Base-by-base conservation (phyloP, 2,329 filamentous ascomycete species). In the Cladosporium austrohemisphaericum region DNA sequence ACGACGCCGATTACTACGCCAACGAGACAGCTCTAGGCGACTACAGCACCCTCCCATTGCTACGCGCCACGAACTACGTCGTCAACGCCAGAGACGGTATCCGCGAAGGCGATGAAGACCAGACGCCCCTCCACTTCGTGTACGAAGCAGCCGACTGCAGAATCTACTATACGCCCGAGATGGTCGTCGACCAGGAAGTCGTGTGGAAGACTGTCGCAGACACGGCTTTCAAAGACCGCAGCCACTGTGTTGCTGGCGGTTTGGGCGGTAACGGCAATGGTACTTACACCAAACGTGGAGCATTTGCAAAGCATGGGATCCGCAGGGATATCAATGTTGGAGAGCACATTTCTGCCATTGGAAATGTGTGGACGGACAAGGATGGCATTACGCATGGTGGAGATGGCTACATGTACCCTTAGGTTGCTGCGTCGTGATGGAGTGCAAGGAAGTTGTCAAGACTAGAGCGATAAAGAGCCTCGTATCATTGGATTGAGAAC, bases 131-230 rank as follows among this genome's bases (percentile, higher is more conserved):
- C 13, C 76, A 79, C 54, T 79, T 71, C 52, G 61, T 75, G 1
- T 69, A 69, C 37, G 73, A 78, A 60, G 63, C 71, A 19, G 65
- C 71, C 1, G 75, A 77, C 57, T 79, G 76, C 59, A 68, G 76
- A 13, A 69, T 79, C 20, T 77, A 71, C 62, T 78, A 74, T 65
- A 77, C 75, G 2, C 66, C 67, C 26, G 67, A 65, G n/a, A 78
- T 77, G 71, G 56, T 75, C 38, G 67, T 62, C 7, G 72, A 77
- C 52, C 67, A 75, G 37, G 66, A 65, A 8, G 71, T 70, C 31
- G 62, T 74, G 16, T 79, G 76, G 76, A 72, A 72, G 59, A 61
- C 61, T 1, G 64, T 65, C 1, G 64, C 63, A 4, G 62, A 66
- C 47, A 60, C 59, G 2, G 63, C 62, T 3, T 67, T 60, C 53